These are phyloP conservation scores for Lactarius indigo DNA, from an alignment of 768 basidiomycete genomes.

Conservation along the genomic window DNA sequence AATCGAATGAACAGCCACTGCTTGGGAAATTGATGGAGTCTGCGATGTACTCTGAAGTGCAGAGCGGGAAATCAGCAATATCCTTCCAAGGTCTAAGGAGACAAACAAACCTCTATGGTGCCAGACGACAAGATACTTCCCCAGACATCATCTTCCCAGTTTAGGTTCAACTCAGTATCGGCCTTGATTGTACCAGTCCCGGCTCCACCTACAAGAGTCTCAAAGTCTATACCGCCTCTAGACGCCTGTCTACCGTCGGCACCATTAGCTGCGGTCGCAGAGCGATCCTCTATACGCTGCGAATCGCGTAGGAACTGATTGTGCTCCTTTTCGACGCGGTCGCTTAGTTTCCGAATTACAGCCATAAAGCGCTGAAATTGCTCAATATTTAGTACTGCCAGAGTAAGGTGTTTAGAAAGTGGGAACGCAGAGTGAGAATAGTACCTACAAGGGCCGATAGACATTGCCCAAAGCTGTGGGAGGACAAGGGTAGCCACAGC, in stretches of 20 bases:
- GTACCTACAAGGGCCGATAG: slow-evolving; percentile 77
- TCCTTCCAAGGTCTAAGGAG: background rate
- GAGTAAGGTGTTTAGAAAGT: background rate
- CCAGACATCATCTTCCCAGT: slow-evolving; percentile 87
- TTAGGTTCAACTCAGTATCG: slow-evolving; percentile 40
- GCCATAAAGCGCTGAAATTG: slow-evolving; percentile 95
- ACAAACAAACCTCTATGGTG: slow-evolving; percentile 34
- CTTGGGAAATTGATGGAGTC: slow-evolving; percentile 32
- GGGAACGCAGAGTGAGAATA: slow-evolving; percentile 11
- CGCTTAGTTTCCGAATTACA: slow-evolving; percentile 70
- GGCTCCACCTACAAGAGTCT: slow-evolving; percentile 70
- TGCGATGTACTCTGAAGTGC: slow-evolving; percentile 15
- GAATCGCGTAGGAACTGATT: slow-evolving; percentile 90
- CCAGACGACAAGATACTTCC: slow-evolving; percentile 62
- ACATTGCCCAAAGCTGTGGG: slow-evolving; percentile 86
- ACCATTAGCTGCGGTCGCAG: slow-evolving; percentile 43
- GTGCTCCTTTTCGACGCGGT: slow-evolving; percentile 91
- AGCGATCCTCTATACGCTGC: slow-evolving; percentile 82
- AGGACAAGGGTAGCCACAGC: slow-evolving; percentile 62
- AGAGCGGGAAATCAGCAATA: background rate
- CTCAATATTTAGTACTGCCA: slow-evolving; percentile 65
- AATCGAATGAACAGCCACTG: slow-evolving; percentile 21
- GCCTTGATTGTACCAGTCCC: slow-evolving; percentile 45
- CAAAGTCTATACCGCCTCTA: slow-evolving; percentile 73
- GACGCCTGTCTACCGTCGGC: slow-evolving; percentile 32